Evolutionary conservation across 2,329 filamentous ascomycete species (phyloP).

Genomic region (Nigrograna mackinnonii): DNA sequence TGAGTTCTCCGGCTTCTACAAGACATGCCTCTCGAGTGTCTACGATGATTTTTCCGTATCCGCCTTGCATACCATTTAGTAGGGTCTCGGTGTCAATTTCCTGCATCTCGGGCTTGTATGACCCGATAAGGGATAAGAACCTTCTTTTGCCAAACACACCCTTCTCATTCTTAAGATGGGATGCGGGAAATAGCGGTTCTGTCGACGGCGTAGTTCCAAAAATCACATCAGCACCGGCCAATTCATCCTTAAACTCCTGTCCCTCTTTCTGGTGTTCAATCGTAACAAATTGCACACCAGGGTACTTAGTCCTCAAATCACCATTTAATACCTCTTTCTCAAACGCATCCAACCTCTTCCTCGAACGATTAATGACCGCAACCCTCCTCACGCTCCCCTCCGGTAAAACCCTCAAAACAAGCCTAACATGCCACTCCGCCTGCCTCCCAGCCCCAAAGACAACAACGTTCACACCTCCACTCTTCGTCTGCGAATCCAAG

Average conservation of each 20-base stretch:
- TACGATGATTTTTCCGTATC: conserved; percentile 17
- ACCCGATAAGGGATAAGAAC: conserved; percentile 32
- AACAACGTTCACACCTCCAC: too few species aligned
- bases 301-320: too few species aligned
- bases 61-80: background rate
- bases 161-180: conserved; percentile 27
- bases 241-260: too few species aligned
- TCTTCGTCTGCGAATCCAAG: too few species aligned
- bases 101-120: conserved; percentile 46
- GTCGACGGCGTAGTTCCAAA: conserved; percentile 55
- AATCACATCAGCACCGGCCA: conserved; percentile 47
- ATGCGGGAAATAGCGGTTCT: conserved; percentile 46
- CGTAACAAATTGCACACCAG: too few species aligned
- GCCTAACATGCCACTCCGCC: conserved; percentile 54
- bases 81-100: conserved; percentile 31
- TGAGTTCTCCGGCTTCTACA: conserved; percentile 52
- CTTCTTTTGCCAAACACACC: conserved; percentile 12
- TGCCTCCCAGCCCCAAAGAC: conserved; percentile 56
- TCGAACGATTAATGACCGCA: conserved; percentile 26
- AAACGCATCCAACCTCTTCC: conserved; percentile 10
- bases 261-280: background rate
- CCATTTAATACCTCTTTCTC: too few species aligned
- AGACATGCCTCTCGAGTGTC: conserved; percentile 45
- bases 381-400: conserved; percentile 34
- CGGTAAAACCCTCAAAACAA: conserved; percentile 45